Evolutionary conservation across 164 flowering plant genomes (phyloP), one percentile per base, ranked within the genome.

Genomic region (Houttuynia cordata): DNA sequence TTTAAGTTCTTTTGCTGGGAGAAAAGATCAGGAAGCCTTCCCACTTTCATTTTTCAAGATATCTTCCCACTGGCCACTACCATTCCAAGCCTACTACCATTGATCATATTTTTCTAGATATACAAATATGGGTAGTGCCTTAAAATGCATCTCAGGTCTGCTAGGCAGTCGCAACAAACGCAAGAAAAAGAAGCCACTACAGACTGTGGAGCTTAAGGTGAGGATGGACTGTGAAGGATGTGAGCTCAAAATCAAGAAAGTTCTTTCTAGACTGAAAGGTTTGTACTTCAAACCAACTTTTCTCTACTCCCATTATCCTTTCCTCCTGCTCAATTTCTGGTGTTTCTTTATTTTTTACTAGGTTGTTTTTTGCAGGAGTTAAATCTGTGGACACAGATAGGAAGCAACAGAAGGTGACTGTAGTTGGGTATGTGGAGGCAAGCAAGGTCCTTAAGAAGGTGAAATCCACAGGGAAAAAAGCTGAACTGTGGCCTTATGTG

Each of bases 221-320:
- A 79, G 88, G 62, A 90, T 90, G 88, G 95, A 87, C 73, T 90
- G 97, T 67, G 97, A 87, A 8, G 97, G 97, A 9, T 90, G 97
- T 68, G 87, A 67, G 6, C 83, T 69, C 4, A 84, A 81, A 70
- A 76, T 87, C 66, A 87, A 80, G 80, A 80, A 67, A 1, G 74
- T 70, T 59, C 85, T 89, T 68, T 79, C 86, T 34, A 70, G 78
- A 1, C 70, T 89, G 41, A 87, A 81, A 78, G 96, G 93, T 86
- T 73, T 22, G 23, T 6, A 14, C 49, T 45, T 45, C 19, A n/a
- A 21, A 51, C 37, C 62, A 39, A 3, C 18, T n/a, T 51, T 52
- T 40, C 18, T 42, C 50, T 7, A 18, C 30, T 57, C 30, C 23
- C 24, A 21, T 57, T 67, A 15, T 8, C 15, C 5, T 23, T 51